Base-by-base conservation (phyloP, 2,329 filamentous ascomycete genomes). In the Colletotrichum eremochloae region DNA sequence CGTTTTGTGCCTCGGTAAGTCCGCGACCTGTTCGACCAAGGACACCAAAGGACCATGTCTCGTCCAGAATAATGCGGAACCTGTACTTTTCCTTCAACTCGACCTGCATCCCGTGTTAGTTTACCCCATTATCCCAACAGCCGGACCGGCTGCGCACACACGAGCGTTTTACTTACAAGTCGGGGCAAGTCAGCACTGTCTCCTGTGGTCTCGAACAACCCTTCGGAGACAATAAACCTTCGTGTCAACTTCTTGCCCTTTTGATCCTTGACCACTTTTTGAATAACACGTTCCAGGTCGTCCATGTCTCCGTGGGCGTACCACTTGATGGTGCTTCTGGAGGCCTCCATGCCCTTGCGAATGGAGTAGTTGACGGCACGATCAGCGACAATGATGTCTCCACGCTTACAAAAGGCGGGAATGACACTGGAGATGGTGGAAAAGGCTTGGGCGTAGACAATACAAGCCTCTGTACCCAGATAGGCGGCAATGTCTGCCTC, bases 391-490 rank as follows among this genome's bases (percentile, higher is more conserved):
- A 99, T 98, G 79, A 98, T 94, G 81, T 99, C 96, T 63, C 96
- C 96, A 78, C 96, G 90, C 86, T 99, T 99, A 81, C 94, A 97
- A 80, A 99, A 99, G 1, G 95, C 93, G 0, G 96, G 97, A 74
- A 99, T 98, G 31, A 98, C 95, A 80, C 93, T 96, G n/a, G 94
- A 95, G 73, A 98, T 97, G 52, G 96, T 98, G 36, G 94, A 97
- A 81, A 99, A 98, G 5, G 95, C 92, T 80, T 99, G 96, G 0
- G 96, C 94, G 79, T 99, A 99, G 72, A 99, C 91, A 76, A 99
- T 98, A 79, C 94, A 97, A 42, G 93, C 92, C 67, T 95, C 91
- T 1, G 94, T 94, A 33, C 96, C 96, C 36, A 99, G 84, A 80
- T 96, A 97, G 12, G 93, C 89, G 33, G 96, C 95, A 79, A 99